Conservation (phyloP, 2,329 filamentous ascomycete species). For the Venturia asperata region DNA sequence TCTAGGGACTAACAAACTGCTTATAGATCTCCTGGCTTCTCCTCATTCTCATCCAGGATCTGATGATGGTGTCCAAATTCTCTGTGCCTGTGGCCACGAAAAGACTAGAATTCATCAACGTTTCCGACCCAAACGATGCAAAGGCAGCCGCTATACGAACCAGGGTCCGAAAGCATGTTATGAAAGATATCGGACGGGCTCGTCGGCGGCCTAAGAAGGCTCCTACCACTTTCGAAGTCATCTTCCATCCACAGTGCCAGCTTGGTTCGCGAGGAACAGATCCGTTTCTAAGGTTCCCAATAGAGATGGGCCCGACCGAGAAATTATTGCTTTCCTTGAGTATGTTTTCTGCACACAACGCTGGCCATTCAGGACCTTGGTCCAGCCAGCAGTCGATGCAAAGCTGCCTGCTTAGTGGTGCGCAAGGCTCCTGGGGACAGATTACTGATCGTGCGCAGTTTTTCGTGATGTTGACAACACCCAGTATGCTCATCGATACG, state of each 20-base stretch:
- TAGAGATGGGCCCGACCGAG: slow-evolving; percentile 1
- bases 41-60: background rate
- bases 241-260: background rate
- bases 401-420: background rate
- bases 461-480: slow-evolving; percentile 6
- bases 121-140: slow-evolving; percentile 1
- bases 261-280: slow-evolving; percentile 2
- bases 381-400: background rate
- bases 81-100: background rate
- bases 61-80: background rate
- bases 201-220: slow-evolving; percentile 7
- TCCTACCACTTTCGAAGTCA: slow-evolving; percentile 4
- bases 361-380: background rate
- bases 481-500: slow-evolving; percentile 2
- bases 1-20: background rate
- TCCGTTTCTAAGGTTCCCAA: slow-evolving; percentile 5
- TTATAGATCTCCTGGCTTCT: background rate
- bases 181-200: slow-evolving; percentile 16
- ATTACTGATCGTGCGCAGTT: background rate
- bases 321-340: background rate
- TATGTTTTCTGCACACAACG: background rate
- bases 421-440: background rate
- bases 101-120: slow-evolving; percentile 1
- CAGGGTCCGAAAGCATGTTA: slow-evolving; percentile 8
- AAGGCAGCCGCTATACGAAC: slow-evolving; percentile 13